A percentile compares a stretch with the other conserved stretches of the same genome.
Evolutionary conservation across 2,329 filamentous ascomycete genomes (phyloP).

Genomic region (Pyricularia sp.): DNA sequence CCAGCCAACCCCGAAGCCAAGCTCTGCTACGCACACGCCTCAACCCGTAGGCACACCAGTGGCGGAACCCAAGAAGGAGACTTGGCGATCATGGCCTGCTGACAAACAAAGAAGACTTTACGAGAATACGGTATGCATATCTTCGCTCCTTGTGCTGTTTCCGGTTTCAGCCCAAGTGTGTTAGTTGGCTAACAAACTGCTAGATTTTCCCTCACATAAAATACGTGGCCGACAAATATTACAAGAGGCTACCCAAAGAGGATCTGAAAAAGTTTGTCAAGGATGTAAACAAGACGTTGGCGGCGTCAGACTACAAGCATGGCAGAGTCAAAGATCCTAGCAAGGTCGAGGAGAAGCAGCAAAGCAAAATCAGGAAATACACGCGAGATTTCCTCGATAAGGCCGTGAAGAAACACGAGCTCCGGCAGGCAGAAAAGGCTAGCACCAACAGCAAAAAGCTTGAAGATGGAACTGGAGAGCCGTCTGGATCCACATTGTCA

Average conservation of each 20-base stretch:
- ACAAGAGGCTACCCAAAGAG: constrained; percentile 74
- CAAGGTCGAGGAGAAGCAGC: constrained; percentile 59
- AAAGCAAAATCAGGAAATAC: constrained; percentile 69
- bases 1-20: constrained; percentile 43
- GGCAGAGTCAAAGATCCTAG: constrained; percentile 74
- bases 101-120: constrained; percentile 95
- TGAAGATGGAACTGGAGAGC: background rate
- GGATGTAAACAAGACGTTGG: constrained; percentile 73
- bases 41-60: constrained; percentile 41
- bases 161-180: background rate
- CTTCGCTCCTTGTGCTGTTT: background rate
- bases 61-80: constrained; percentile 51
- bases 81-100: constrained; percentile 53
- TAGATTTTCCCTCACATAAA: constrained; percentile 78
- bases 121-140: constrained; percentile 66
- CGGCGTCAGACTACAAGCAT: constrained; percentile 84
- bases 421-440: constrained; percentile 39
- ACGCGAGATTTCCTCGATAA: constrained; percentile 81
- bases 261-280: constrained; percentile 50
- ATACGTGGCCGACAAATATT: constrained; percentile 75
- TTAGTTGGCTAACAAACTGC: background rate
- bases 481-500: background rate
- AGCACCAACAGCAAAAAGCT: constrained; percentile 2
- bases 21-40: constrained; percentile 48
- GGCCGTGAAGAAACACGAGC: constrained; percentile 64